Evolutionary conservation across 208 protist genomes (phyloP).

Genomic region (Kentomonas sorsogonicus): DNA sequence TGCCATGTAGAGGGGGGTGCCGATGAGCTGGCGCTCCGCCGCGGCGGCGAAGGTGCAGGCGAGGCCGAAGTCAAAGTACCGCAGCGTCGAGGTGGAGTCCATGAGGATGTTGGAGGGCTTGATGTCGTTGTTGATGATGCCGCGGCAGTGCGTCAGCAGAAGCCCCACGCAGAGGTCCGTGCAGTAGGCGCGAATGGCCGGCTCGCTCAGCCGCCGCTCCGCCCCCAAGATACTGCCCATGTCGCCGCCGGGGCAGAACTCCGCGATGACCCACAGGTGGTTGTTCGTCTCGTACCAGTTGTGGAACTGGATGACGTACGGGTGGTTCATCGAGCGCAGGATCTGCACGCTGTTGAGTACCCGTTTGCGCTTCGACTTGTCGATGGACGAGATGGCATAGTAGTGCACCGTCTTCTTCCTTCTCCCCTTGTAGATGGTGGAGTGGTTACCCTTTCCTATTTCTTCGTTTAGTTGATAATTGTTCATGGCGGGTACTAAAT

Average conservation of each 20-base stretch:
- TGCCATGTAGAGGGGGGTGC: slow-evolving; percentile 91
- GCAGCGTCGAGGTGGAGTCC: slow-evolving; percentile 84
- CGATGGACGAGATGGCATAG: slow-evolving; percentile 92
- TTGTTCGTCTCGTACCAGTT: slow-evolving; percentile 96
- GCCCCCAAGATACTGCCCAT: slow-evolving; percentile 69
- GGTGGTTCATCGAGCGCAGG: slow-evolving; percentile 68
- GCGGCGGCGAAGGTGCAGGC: slow-evolving; percentile 50
- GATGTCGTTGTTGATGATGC: slow-evolving; percentile 88
- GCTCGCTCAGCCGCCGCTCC: slow-evolving; percentile 58
- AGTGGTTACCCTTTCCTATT: slow-evolving; percentile 82
- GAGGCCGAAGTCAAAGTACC: slow-evolving; percentile 91
- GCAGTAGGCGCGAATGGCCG: slow-evolving; percentile 71
- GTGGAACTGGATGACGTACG: slow-evolving; percentile 88
- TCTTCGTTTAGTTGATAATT: slow-evolving; percentile 93
- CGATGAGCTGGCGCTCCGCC: slow-evolving; percentile 36
- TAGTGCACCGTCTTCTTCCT: slow-evolving; percentile 89
- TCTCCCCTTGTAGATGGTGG: slow-evolving; percentile 92
- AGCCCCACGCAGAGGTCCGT: slow-evolving; percentile 84
- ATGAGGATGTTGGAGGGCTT: slow-evolving; percentile 93
- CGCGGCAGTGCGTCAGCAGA: slow-evolving; percentile 87
- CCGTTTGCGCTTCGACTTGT: slow-evolving; percentile 83
- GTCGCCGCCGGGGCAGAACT: slow-evolving; percentile 92
- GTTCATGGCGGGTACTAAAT: slow-evolving; percentile 84
- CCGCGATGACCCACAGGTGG: slow-evolving; percentile 95
- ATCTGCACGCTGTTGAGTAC: slow-evolving; percentile 86